These are phyloP conservation scores for Xylaria sp. DNA, from an alignment of 495 filamentous ascomycete species.

Conservation along the genomic window DNA sequence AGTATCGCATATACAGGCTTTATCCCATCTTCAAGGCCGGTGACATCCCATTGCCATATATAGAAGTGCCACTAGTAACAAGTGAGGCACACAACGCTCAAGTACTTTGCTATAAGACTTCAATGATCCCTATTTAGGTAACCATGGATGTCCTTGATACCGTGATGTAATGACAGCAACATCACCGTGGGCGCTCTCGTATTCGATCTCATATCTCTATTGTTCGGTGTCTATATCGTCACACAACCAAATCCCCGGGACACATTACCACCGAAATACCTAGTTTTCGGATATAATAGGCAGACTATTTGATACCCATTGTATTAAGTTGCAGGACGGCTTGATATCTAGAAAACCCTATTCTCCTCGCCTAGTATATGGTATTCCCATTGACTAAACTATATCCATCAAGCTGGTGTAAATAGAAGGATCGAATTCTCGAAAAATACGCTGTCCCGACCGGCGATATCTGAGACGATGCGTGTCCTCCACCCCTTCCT, in stretches of 20 bases:
- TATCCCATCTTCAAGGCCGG: neutral
- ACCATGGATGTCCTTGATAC: constrained; percentile 9
- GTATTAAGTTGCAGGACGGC: neutral
- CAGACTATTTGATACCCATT: neutral
- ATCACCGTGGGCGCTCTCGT: neutral
- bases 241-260: neutral
- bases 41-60: neutral
- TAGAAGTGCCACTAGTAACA: neutral
- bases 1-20: neutral
- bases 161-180: neutral
- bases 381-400: neutral
- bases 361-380: neutral
- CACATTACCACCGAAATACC: neutral
- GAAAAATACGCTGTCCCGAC: neutral
- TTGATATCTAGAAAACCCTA: neutral
- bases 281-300: neutral
- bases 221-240: neutral
- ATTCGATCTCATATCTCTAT: neutral
- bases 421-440: neutral
- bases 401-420: neutral
- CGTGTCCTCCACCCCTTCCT: constrained; percentile 4
- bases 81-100: neutral
- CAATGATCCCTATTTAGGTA: neutral
- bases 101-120: neutral
- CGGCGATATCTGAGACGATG: constrained; percentile 6